Percentiles rank a stretch among this genome's conserved stretches.
Conservation (phyloP, 768 basidiomycete genomes). For the Suillus hirtellus region DNA sequence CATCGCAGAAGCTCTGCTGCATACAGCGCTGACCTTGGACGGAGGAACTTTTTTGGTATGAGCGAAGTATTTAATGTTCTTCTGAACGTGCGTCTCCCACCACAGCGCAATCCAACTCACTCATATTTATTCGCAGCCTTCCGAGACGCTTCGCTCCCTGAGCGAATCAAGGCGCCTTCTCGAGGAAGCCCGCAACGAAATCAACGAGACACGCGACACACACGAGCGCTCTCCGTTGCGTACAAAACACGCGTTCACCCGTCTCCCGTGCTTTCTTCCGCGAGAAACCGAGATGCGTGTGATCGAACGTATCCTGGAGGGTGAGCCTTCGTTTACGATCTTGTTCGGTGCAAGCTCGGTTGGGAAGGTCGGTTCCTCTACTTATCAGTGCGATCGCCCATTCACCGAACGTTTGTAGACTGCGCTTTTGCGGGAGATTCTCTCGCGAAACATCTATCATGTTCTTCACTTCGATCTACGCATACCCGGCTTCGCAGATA, state of each 20-base stretch:
- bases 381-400: background rate
- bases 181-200: constrained; percentile 77
- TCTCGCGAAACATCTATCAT: constrained; percentile 67
- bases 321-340: constrained; percentile 77
- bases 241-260: constrained; percentile 75
- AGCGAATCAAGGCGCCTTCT: constrained; percentile 75
- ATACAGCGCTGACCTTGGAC: constrained; percentile 59
- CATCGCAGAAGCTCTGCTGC: constrained; percentile 58
- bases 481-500: constrained; percentile 81
- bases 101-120: constrained; percentile 15
- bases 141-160: constrained; percentile 75
- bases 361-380: constrained; percentile 58
- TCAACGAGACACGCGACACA: constrained; percentile 63
- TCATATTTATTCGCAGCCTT: constrained; percentile 49
- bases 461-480: constrained; percentile 84
- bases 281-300: constrained; percentile 66
- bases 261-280: constrained; percentile 72
- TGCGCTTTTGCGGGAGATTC: constrained; percentile 74
- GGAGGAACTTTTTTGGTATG: constrained; percentile 77
- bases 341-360: constrained; percentile 80
- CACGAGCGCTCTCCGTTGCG: constrained; percentile 52
- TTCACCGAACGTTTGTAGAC: constrained; percentile 46
- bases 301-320: constrained; percentile 62
- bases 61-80: constrained; percentile 76
- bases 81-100: constrained; percentile 56